Evolutionary conservation across 179 eudicot species (phyloP), one percentile per base, ranked within the genome.

Genomic region (Corrigiola litoralis): DNA sequence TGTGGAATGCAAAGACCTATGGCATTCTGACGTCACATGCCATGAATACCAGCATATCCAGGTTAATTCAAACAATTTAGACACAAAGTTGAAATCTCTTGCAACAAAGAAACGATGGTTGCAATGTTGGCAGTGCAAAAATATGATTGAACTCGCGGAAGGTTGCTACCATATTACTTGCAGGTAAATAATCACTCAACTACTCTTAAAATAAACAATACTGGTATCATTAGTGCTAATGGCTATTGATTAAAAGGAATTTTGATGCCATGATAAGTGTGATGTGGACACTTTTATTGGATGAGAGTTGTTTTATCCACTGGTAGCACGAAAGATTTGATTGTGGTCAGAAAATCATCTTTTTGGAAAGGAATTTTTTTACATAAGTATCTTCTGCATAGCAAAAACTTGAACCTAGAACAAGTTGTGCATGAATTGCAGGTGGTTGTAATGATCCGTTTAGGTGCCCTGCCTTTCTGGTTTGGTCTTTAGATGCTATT

Each of bases 141-240:
- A 78, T 64, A 80, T 87, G 82, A 77, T 87, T 70, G 89, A 86
- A 67, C 90, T 87, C 60, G 83, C 73, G 55, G 68, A 66, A 20
- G 95, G 95, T 58, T 87, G 89, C 81, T 76, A 82, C 78, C 94
- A 84, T 66, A 87, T 87, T 20, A 72, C 71, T 38, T 87, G 94
- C 94, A 84, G 85, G 94, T 87, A 79, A n/a, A 18, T 47, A 27
- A 18, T 41, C 44, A 16, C 31, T 17, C 52, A 5, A 16, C 23
- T 27, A 8, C 20, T 40, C 2, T 41, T 14, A n/a, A n/a, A n/a
- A n/a, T n/a, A n/a, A n/a, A n/a, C n/a, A n/a, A n/a, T n/a, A n/a
- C n/a, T n/a, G n/a, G n/a, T n/a, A n/a, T n/a, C n/a, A 10, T 36
- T 14, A 25, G 34, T 27, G 25, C 37, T 59, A 16, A 59, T 42